Percentiles rank a stretch among this genome's conserved stretches.
phyloP scores from a whole-genome alignment of 2,329 filamentous ascomycete genomes.

The Fusarium anthophilum region DNA sequence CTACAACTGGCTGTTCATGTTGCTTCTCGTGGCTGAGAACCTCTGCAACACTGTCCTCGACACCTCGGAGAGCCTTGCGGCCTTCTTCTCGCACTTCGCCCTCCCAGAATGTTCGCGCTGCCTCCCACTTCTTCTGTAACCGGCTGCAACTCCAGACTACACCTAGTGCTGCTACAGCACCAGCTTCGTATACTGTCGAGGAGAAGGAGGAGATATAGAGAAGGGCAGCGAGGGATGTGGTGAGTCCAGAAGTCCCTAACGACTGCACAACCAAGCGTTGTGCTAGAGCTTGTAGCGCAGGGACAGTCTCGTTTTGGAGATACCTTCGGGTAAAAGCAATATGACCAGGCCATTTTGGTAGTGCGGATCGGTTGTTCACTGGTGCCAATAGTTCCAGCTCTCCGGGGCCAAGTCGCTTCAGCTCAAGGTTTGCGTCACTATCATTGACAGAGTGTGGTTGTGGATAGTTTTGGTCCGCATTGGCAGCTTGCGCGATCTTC shows the following conservation, averaged over 20 bases:
- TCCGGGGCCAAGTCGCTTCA: slow-evolving; percentile 36
- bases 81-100: slow-evolving; percentile 74
- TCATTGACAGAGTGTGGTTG: slow-evolving; percentile 47
- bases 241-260: slow-evolving; percentile 74
- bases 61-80: slow-evolving; percentile 67
- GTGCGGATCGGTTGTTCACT: slow-evolving; percentile 26
- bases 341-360: slow-evolving; percentile 74
- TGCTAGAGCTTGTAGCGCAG: slow-evolving; percentile 75
- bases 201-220: slow-evolving; percentile 66
- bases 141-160: slow-evolving; percentile 66
- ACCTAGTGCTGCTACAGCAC: slow-evolving; percentile 69
- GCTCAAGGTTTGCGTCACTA: background rate
- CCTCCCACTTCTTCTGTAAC: slow-evolving; percentile 71
- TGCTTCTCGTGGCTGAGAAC: slow-evolving; percentile 52
- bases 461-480: slow-evolving; percentile 44
- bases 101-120: slow-evolving; percentile 69
- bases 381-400: slow-evolving; percentile 42
- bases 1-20: slow-evolving; percentile 29
- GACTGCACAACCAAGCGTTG: slow-evolving; percentile 81
- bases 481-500: slow-evolving; percentile 66
- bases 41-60: slow-evolving; percentile 62
- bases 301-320: slow-evolving; percentile 72
- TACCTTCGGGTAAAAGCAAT: slow-evolving; percentile 77
- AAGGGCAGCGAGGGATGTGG: slow-evolving; percentile 62
- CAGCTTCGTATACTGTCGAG: slow-evolving; percentile 67